Base-by-base conservation (phyloP, 140 eudicot genomes). In the Erigeron philadelphicus region DNA sequence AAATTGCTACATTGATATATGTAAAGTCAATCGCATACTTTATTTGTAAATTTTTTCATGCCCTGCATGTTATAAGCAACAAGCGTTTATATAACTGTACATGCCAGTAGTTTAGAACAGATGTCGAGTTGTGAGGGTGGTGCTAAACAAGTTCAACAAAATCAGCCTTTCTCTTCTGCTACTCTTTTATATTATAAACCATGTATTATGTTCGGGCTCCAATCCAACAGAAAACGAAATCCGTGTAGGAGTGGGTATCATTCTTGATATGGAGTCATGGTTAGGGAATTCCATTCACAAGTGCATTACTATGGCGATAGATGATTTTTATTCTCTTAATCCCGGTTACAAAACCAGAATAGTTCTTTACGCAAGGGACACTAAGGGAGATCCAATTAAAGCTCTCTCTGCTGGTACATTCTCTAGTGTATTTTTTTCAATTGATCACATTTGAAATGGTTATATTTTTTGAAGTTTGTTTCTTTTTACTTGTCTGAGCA, bases 231-330 rank as follows among this genome's bases (percentile, higher is more conserved):
- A 31, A 31, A 31, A 31, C 38, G 38, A 31, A 31, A 31, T 31
- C 38, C 38, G 38, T 42, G 71, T 31, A 72, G 69, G 31, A 50
- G 76, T 73, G 0, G 86, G 86, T 11, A 68, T 74, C 40, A 61
- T 81, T 41, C 75, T 78, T 11, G 75, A 81, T 49, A 81, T 74
- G 86, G 80, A 66, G 13, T 55, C 78, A 44, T 52, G 31, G 57
- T 6, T 48, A 4, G 83, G 80, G 43, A 74, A 77, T 47, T 65
- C 72, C 40, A 78, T 71, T 43, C 40, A 50, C 9, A 73, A 44
- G 44, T 41, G 72, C 68, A 69, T 81, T 69, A 38, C 31, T 8
- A 73, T 81, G 80, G 86, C 86, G 7, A 55, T 68, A 15, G 73
- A 80, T 21, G 80, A 81, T 9, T 81, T 81, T 18, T 78, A 81